phyloP scores from a whole-genome alignment of 2,329 filamentous ascomycete genomes.

The Diaporthe amygdali region DNA sequence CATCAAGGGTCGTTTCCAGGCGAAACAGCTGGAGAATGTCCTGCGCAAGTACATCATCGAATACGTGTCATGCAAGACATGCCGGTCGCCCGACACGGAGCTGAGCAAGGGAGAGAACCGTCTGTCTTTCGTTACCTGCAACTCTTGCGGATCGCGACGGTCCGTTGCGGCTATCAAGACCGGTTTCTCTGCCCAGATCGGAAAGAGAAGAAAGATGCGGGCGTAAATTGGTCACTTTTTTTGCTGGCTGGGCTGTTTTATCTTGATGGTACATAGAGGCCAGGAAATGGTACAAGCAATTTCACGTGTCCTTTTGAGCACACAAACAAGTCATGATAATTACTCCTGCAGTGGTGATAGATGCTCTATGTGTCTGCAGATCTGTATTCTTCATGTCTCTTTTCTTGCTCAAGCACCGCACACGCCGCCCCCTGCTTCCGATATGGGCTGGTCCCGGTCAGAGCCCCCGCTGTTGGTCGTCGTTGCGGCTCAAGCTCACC shows the following conservation, averaged over 20 bases:
- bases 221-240: conserved; percentile 59
- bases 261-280: conserved; percentile 16
- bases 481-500: background rate
- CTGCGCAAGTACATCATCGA: conserved; percentile 92
- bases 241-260: background rate
- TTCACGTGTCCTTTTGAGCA: background rate
- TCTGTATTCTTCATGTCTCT: background rate
- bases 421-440: no score
- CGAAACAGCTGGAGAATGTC: conserved; percentile 99
- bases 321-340: background rate
- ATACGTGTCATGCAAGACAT: conserved; percentile 99
- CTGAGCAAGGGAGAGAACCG: conserved; percentile 99
- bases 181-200: conserved; percentile 99
- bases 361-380: background rate
- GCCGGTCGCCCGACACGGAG: conserved; percentile 91
- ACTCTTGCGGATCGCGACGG: conserved; percentile 81
- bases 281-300: conserved; percentile 1
- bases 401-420: background rate
- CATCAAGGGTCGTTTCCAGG: conserved; percentile 99
- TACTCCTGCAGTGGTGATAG: background rate
- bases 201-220: conserved; percentile 96
- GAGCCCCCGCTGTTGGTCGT: background rate
- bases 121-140: conserved; percentile 98
- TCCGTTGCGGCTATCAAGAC: conserved; percentile 98
- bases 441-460: background rate